Evolutionary conservation across 192 early-diverging fungal genomes (phyloP), one percentile per base, ranked within the genome.

Genomic region (Coemansia reversa): DNA sequence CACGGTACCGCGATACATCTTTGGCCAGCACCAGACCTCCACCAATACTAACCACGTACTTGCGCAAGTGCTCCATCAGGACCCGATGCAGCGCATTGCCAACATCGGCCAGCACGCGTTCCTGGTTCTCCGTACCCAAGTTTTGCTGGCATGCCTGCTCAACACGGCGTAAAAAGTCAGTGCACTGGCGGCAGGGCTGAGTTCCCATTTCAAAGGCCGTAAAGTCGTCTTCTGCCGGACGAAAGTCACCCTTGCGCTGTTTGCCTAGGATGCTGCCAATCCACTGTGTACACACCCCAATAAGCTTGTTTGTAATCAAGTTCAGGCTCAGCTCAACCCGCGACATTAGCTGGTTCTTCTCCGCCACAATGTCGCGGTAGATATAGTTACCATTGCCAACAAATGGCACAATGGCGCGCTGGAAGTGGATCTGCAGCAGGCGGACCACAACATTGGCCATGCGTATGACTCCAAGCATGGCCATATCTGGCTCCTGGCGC

Each of bases 1-100:
- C 91, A 72, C 93, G 96, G 77, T 99, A 99, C 66, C 87, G 92
- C 5, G 94, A 87, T 54, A 99, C 88, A 69, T 99, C 97, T 89
- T 92, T 94, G 58, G 93, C 84, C 22, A 99, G 72, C 45, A 96
- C 83, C 19, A 99, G 74, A 25, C 93, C 94, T 42, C 97, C 97
- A 7, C 88, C 87, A 11, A 92, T 86, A 66, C 86, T 94, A 22
- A 95, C 92, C 22, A 71, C 69, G 60, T 89, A 98, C 70, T 92
- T 94, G 78, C 93, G 93, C 62, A 94, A 86, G 61, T 99, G 97
- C 35, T 97, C 97, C 69, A 96, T 74, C 59, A 98, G 80, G 81
- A 94, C 78, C 7, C 91, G 81, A 63, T 96, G 87, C 65, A 99
- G 89, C 7, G 83, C 72, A 24, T 78, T 81, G 27, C 97, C 95